These are phyloP conservation scores for Solanum chmielewskii DNA, from an alignment of 257 asterid genomes.

Conservation along the genomic window DNA sequence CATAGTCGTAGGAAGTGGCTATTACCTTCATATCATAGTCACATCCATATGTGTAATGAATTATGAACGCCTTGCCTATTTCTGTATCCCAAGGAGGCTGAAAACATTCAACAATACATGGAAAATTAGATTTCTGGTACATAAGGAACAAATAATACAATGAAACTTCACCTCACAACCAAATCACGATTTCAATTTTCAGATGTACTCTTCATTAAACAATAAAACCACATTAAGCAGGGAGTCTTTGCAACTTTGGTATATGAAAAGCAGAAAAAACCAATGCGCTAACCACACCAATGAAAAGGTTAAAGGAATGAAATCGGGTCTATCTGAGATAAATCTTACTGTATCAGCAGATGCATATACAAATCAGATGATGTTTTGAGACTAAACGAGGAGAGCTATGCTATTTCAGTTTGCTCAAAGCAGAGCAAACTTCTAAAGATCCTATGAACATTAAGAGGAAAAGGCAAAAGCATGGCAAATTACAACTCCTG, in stretches of 20 bases:
- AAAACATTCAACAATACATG: background rate
- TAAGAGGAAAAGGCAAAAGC: background rate
- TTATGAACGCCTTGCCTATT: slow-evolving; percentile 67
- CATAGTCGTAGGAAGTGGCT: background rate
- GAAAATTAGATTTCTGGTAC: background rate
- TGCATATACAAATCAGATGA: background rate
- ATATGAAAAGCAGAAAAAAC: background rate
- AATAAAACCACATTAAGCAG: background rate
- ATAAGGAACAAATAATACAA: background rate
- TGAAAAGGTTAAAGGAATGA: background rate
- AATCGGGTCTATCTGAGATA: background rate
- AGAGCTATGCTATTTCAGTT: background rate
- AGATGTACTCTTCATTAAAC: background rate
- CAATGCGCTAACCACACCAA: background rate
- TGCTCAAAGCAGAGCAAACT: background rate
- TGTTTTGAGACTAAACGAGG: background rate
- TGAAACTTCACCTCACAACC: background rate
- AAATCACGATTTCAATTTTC: background rate
- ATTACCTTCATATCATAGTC: slow-evolving; percentile 79
- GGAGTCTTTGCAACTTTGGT: background rate
- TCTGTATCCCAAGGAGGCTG: slow-evolving; percentile 96
- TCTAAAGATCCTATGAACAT: background rate
- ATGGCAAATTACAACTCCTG: background rate
- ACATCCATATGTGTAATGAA: slow-evolving; percentile 93
- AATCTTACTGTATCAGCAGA: background rate